Conservation (phyloP, 352 stramenopile species). For the Phytophthora foliorum region DNA sequence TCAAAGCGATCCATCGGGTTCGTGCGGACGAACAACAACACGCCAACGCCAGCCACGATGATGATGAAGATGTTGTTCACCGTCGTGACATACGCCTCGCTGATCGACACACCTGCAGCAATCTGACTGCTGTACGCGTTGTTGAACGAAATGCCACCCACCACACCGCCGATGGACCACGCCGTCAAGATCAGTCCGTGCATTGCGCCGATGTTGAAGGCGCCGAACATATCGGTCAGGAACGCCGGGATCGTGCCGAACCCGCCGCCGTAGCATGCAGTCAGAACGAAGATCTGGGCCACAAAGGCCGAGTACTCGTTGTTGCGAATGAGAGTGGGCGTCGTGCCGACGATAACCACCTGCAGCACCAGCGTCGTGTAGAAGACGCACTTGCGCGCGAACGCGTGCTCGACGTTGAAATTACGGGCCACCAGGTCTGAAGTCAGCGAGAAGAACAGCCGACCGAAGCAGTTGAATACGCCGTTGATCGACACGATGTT, state of each 20-base stretch:
- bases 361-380: slow-evolving; percentile 66
- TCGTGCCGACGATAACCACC: slow-evolving; percentile 65
- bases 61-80: slow-evolving; percentile 78
- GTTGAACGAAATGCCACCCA: slow-evolving; percentile 80
- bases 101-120: slow-evolving; percentile 38
- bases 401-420: slow-evolving; percentile 67
- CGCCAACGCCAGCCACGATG: slow-evolving; percentile 50
- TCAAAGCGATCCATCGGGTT: slow-evolving; percentile 78
- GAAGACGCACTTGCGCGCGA: slow-evolving; percentile 71
- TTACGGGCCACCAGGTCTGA: slow-evolving; percentile 54
- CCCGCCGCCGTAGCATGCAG: slow-evolving; percentile 73
- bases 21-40: slow-evolving; percentile 72
- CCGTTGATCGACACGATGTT: slow-evolving; percentile 76
- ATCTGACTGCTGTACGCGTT: slow-evolving; percentile 54
- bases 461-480: slow-evolving; percentile 72
- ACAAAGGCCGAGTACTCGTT: slow-evolving; percentile 70
- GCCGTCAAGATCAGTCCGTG: slow-evolving; percentile 84
- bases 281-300: slow-evolving; percentile 73
- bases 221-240: slow-evolving; percentile 88
- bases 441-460: slow-evolving; percentile 54
- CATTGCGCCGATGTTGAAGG: slow-evolving; percentile 85
- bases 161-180: slow-evolving; percentile 85
- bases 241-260: slow-evolving; percentile 85
- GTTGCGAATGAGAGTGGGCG: slow-evolving; percentile 67
- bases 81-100: slow-evolving; percentile 74